phyloP scores from a whole-genome alignment of 345 rosid species.

The Hypericum androsaemum region DNA sequence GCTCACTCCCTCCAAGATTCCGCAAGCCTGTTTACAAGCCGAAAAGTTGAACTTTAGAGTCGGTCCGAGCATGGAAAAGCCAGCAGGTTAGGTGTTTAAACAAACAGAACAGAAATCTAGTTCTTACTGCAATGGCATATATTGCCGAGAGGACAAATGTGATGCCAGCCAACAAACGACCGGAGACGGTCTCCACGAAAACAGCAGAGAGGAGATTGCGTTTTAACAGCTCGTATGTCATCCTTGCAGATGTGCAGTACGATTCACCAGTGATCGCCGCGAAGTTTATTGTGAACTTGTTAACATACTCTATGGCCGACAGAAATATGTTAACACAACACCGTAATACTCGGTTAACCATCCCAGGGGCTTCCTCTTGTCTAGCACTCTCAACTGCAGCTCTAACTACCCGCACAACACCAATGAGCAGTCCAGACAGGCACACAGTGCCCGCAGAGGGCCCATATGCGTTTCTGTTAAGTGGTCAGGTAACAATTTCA shows the following conservation, averaged over 20 bases:
- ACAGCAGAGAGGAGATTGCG: conserved; percentile 90
- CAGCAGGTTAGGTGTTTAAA: not conserved
- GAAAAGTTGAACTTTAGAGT: not conserved
- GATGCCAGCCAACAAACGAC: conserved; percentile 64
- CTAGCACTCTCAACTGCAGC: conserved; percentile 71
- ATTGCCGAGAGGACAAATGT: conserved; percentile 63
- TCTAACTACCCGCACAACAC: conserved; percentile 64
- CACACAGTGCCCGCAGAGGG: conserved; percentile 82
- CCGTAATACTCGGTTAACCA: conserved; percentile 43
- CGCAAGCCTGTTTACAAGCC: conserved; percentile 45
- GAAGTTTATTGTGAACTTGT: conserved; percentile 89
- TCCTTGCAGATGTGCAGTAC: conserved; percentile 77
- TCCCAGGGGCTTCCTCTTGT: conserved; percentile 61
- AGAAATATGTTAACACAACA: conserved; percentile 58
- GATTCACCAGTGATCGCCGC: conserved; percentile 88
- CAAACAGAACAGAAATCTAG: not conserved
- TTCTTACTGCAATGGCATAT: conserved; percentile 65
- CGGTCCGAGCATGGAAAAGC: not conserved
- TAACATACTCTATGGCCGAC: conserved; percentile 61
- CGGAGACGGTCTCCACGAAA: conserved; percentile 76
- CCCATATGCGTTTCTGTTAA: conserved; percentile 70
- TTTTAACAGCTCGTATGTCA: conserved; percentile 79
- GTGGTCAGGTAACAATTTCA: no score
- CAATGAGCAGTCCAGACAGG: conserved; percentile 73
- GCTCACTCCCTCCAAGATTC: conserved; percentile 49